phyloP scores from a whole-genome alignment of 1,284 basidiomycete genomes.

The Ganoderma multipileum region DNA sequence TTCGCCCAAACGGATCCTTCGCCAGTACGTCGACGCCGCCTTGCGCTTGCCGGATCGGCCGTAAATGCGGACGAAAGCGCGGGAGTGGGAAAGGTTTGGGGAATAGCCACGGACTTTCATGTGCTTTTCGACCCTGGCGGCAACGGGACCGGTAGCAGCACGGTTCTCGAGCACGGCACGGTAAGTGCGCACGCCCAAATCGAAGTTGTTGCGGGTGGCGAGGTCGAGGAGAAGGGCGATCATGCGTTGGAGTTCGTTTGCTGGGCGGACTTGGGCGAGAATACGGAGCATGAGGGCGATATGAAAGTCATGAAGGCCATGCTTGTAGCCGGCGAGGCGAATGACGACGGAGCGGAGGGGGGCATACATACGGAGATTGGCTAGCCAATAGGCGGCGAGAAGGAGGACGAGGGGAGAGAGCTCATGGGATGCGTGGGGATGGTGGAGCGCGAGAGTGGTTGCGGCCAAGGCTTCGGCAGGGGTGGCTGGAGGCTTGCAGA shows the following conservation, averaged over 20 bases:
- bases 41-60: conserved; percentile 2
- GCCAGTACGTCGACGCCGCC: conserved; percentile 19
- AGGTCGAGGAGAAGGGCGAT: conserved; percentile 32
- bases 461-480: conserved; percentile 48
- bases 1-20: conserved; percentile 19
- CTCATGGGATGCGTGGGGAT: conserved; percentile 40
- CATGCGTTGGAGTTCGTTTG: conserved; percentile 9
- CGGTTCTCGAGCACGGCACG: conserved; percentile 14
- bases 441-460: conserved; percentile 48
- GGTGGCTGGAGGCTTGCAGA: conserved; percentile 54
- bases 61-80: conserved; percentile 21
- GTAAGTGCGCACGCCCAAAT: conserved; percentile 15
- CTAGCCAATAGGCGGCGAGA: conserved; percentile 55
- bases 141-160: conserved; percentile 3
- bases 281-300: conserved; percentile 65
- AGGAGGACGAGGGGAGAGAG: conserved; percentile 53
- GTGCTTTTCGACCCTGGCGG: conserved; percentile 14
- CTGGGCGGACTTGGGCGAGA: conserved; percentile 36
- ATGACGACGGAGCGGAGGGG: conserved; percentile 51
- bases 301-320: conserved; percentile 45
- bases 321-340: conserved; percentile 50
- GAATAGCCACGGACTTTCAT: conserved; percentile 10
- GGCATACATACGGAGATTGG: conserved; percentile 51
- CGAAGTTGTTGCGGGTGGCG: conserved; percentile 33
- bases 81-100: conserved; percentile 21